These are phyloP conservation scores for Ciborinia camelliae DNA, from an alignment of 2,329 filamentous ascomycete genomes.

Conservation along the genomic window DNA sequence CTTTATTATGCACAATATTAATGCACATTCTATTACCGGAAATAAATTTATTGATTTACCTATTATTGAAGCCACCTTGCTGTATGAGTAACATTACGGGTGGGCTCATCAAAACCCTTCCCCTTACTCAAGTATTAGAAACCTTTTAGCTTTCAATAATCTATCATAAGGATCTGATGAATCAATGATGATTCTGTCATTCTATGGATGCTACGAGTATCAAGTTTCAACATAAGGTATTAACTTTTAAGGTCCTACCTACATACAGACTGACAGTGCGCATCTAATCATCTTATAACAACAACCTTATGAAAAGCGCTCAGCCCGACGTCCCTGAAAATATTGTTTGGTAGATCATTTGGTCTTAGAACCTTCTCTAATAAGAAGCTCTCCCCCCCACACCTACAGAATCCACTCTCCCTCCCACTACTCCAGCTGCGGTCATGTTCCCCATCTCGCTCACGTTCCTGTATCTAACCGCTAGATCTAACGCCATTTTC, in stretches of 20 bases:
- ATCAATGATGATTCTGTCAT: no score
- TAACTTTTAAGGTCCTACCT: no score
- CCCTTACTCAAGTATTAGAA: no score
- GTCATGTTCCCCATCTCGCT: slow-evolving; percentile 13
- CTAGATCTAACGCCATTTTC: slow-evolving; percentile 10
- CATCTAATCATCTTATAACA: background rate
- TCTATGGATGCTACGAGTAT: no score
- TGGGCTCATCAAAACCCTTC: no score
- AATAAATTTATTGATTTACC: background rate
- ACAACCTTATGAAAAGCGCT: background rate
- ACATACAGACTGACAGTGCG: no score
- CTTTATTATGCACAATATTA: background rate
- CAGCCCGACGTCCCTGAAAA: slow-evolving; percentile 10
- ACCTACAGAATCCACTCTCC: slow-evolving; percentile 6
- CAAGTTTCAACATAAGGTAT: no score
- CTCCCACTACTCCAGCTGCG: background rate
- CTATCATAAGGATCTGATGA: no score
- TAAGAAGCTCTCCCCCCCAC: slow-evolving; percentile 8
- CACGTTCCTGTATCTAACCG: slow-evolving; percentile 9
- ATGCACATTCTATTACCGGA: background rate
- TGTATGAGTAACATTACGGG: no score
- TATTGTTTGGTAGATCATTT: slow-evolving; percentile 1
- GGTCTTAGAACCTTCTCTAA: background rate
- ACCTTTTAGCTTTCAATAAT: no score
- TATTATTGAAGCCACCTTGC: background rate